Percentiles rank a stretch among this genome's conserved stretches.
phyloP scores from a whole-genome alignment of 2,329 filamentous ascomycete species.

The Didymella arachidicola region DNA sequence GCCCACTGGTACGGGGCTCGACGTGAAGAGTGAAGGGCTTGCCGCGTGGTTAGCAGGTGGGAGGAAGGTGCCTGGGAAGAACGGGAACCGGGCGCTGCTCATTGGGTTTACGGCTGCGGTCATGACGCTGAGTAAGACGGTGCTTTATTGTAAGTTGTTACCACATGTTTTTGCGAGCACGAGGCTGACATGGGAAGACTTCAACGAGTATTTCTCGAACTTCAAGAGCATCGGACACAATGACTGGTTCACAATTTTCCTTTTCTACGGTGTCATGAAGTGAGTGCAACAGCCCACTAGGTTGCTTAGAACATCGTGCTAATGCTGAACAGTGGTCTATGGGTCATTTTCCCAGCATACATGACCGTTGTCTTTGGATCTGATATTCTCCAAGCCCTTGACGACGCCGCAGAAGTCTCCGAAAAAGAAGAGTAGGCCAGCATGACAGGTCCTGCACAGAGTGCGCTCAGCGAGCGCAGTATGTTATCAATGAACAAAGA shows the following conservation, averaged over 20 bases:
- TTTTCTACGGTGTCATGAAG: constrained; percentile 73
- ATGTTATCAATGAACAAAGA: too few relatives aligned
- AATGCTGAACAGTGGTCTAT: constrained; percentile 61
- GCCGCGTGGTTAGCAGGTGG: constrained; percentile 58
- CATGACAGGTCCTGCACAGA: neutral
- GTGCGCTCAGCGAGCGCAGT: too few relatives aligned
- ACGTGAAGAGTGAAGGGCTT: constrained; percentile 46
- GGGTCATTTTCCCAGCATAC: constrained; percentile 70
- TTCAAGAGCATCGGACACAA: constrained; percentile 72
- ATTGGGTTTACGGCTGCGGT: constrained; percentile 66
- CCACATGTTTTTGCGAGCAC: neutral
- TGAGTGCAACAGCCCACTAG: constrained; percentile 50
- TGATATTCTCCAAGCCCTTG: constrained; percentile 69
- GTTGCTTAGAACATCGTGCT: constrained; percentile 4
- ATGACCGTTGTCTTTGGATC: constrained; percentile 66
- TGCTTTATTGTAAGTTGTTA: constrained; percentile 67
- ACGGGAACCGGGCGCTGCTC: constrained; percentile 64
- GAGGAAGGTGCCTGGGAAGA: constrained; percentile 60
- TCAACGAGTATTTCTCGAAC: constrained; percentile 67
- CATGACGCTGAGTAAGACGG: constrained; percentile 73
- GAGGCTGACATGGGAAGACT: constrained; percentile 53
- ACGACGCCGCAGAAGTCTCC: constrained; percentile 51
- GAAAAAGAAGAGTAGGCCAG: constrained; percentile 32
- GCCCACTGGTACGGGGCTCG: constrained; percentile 50
- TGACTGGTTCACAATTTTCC: constrained; percentile 58